phyloP scores from a whole-genome alignment of 129 eudicot genomes.

The Chrysanthemum lavandulifolium region DNA sequence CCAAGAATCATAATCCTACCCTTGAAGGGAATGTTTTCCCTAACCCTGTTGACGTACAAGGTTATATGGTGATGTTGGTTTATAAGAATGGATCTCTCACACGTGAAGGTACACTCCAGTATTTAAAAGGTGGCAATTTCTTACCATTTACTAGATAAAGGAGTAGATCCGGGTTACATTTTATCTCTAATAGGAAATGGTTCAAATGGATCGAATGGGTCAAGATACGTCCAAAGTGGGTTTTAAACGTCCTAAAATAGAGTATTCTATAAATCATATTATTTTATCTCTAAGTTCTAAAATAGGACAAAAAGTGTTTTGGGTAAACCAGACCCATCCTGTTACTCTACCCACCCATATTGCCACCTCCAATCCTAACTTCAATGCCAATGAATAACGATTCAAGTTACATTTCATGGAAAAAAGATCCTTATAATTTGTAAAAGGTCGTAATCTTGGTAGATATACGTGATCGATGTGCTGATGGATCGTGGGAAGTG shows the following conservation, averaged over 20 bases:
- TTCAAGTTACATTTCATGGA: background rate
- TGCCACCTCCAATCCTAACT: background rate
- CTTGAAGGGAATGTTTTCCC: slow-evolving; percentile 75
- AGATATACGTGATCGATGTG: slow-evolving; percentile 60
- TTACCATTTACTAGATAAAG: background rate
- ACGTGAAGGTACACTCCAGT: slow-evolving; percentile 59
- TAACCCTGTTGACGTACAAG: slow-evolving; percentile 62
- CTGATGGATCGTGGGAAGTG: slow-evolving; percentile 66
- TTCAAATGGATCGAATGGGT: background rate
- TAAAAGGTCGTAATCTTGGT: slow-evolving; percentile 10
- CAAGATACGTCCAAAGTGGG: background rate
- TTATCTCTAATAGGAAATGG: background rate
- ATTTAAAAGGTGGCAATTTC: background rate
- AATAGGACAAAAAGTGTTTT: background rate
- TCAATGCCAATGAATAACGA: background rate
- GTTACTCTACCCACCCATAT: background rate
- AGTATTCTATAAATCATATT: background rate
- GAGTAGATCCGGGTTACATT: background rate
- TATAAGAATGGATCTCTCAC: slow-evolving; percentile 78
- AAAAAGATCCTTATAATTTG: background rate
- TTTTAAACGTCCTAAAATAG: background rate
- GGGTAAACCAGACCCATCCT: background rate
- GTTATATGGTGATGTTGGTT: slow-evolving; percentile 71
- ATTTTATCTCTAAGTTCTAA: background rate
- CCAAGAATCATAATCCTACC: slow-evolving; percentile 51